phyloP scores from a whole-genome alignment of 2,329 filamentous ascomycete genomes.

The Aspergillus fructus region DNA sequence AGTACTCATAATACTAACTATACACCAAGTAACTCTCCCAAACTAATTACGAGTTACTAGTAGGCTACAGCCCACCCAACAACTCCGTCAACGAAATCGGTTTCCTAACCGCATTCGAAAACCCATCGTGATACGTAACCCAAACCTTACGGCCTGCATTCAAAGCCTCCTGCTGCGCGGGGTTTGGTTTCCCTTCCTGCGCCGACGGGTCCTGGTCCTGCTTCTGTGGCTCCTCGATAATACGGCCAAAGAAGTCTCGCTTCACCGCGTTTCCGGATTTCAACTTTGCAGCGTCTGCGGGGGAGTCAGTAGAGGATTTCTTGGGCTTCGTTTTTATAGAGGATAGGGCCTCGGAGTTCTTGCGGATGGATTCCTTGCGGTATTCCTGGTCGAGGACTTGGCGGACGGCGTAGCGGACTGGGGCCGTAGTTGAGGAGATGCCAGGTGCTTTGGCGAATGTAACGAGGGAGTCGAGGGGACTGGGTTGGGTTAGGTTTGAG shows the following conservation, averaged over 20 bases:
- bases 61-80: conserved; percentile 48
- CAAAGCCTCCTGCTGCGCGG: conserved; percentile 29
- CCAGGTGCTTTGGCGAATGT: conserved; percentile 54
- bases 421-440: conserved; percentile 57
- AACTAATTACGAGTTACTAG: background rate
- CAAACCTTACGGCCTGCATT: conserved; percentile 64
- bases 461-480: conserved; percentile 72
- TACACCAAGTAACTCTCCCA: background rate
- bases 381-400: conserved; percentile 93
- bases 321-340: conserved; percentile 21
- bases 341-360: conserved; percentile 60
- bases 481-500: conserved; percentile 24
- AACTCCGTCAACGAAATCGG: conserved; percentile 80
- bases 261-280: conserved; percentile 52
- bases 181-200: conserved; percentile 28
- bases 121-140: conserved; percentile 86
- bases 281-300: conserved; percentile 23
- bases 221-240: conserved; percentile 52
- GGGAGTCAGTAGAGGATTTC: conserved; percentile 16
- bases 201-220: conserved; percentile 32
- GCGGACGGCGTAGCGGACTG: conserved; percentile 86
- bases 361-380: conserved; percentile 66
- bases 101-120: conserved; percentile 89
- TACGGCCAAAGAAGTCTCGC: conserved; percentile 81
- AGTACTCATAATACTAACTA: background rate